Conservation (phyloP, 2,329 filamentous ascomycete species). For the Dichotomopilus funicola region DNA sequence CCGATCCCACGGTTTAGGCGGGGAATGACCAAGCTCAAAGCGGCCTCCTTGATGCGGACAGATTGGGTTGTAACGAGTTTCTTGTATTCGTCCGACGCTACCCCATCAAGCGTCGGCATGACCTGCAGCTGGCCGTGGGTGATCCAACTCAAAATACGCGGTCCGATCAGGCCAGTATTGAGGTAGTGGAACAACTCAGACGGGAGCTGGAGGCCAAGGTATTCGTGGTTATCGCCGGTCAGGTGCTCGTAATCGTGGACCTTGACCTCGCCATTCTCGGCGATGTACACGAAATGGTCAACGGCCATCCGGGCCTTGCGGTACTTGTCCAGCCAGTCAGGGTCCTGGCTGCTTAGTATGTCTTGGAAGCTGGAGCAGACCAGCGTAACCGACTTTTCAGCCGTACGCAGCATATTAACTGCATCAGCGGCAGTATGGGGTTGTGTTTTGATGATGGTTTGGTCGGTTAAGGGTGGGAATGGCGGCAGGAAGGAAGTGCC, state of each 20-base stretch:
- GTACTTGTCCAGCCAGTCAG: constrained; percentile 78
- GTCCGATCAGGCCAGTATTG: constrained; percentile 71
- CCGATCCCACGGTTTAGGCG: constrained; percentile 78
- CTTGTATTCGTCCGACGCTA: constrained; percentile 72
- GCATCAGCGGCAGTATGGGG: constrained; percentile 65
- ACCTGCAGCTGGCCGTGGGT: constrained; percentile 73
- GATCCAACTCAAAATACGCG: constrained; percentile 74
- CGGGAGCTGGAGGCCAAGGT: constrained; percentile 83
- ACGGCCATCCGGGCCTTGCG: constrained; percentile 78
- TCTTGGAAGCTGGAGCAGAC: constrained; percentile 76
- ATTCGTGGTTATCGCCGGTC: constrained; percentile 79
- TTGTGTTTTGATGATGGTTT: constrained; percentile 47
- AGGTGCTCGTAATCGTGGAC: constrained; percentile 67
- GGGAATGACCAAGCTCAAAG: constrained; percentile 71
- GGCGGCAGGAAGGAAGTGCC: constrained; percentile 74
- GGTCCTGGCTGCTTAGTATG: constrained; percentile 62
- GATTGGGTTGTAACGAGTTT: constrained; percentile 70
- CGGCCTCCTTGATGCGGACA: constrained; percentile 65
- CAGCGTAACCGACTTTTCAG: constrained; percentile 62
- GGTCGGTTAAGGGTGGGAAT: constrained; percentile 69
- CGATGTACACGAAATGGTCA: constrained; percentile 80
- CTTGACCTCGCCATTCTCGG: constrained; percentile 67
- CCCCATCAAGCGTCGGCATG: constrained; percentile 78
- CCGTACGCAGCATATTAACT: constrained; percentile 66
- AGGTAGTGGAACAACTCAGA: constrained; percentile 89